Conservation (phyloP, 2,329 filamentous ascomycete genomes). For the Cladosporium velox region DNA sequence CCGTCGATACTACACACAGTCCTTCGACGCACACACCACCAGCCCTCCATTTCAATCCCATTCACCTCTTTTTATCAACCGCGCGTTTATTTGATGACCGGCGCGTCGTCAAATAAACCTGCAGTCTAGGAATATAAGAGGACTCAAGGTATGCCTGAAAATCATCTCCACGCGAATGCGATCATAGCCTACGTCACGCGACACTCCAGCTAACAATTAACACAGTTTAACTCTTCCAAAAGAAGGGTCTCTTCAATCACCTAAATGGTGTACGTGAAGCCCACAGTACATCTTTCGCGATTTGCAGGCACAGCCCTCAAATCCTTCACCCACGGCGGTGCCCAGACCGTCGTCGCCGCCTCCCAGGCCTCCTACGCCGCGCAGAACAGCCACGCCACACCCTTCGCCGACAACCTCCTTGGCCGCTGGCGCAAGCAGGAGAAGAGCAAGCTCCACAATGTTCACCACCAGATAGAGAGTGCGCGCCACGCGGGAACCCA, state of each 20-base stretch:
- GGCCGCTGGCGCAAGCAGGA: slow-evolving; percentile 49
- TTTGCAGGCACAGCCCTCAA: slow-evolving; percentile 68
- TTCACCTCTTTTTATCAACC: slow-evolving; percentile 31
- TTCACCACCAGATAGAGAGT: slow-evolving; percentile 33
- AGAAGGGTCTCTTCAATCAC: slow-evolving; percentile 64
- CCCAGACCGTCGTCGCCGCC: slow-evolving; percentile 94
- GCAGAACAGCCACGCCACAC: slow-evolving; percentile 57
- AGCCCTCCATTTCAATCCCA: not conserved
- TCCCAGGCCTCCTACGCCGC: slow-evolving; percentile 81
- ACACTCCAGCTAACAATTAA: slow-evolving; percentile 16
- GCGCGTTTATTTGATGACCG: slow-evolving; percentile 91
- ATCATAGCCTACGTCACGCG: slow-evolving; percentile 21
- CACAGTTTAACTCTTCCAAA: slow-evolving; percentile 51
- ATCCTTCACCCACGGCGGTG: slow-evolving; percentile 96
- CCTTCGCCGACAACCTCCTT: slow-evolving; percentile 53
- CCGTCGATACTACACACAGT: slow-evolving; percentile 5
- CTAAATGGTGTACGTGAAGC: slow-evolving; percentile 83
- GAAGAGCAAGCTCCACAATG: slow-evolving; percentile 35
- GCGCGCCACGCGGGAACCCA: slow-evolving; percentile 41
- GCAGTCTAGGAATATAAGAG: slow-evolving; percentile 55
- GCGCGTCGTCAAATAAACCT: slow-evolving; percentile 97
- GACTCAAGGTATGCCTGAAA: slow-evolving; percentile 1
- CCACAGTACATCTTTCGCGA: slow-evolving; percentile 84
- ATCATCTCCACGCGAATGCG: slow-evolving; percentile 9
- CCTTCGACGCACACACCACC: not conserved